Evolutionary conservation across 2,329 filamentous ascomycete species (phyloP).

Genomic region (Fusarium oxysporum): DNA sequence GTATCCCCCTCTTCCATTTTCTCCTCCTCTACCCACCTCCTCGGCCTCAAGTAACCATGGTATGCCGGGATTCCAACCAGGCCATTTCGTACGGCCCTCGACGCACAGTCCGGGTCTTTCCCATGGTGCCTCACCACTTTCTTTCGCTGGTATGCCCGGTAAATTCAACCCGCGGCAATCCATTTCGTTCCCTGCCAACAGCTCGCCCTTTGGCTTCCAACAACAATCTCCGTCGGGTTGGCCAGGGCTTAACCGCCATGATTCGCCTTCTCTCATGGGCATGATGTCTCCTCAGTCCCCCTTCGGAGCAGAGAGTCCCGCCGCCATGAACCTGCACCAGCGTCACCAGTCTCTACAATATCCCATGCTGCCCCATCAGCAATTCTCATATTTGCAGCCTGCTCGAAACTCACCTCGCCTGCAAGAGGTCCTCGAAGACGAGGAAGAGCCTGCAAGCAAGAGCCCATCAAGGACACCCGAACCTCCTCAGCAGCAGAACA

Average conservation of each 20-base stretch:
- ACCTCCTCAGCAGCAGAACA: constrained; percentile 57
- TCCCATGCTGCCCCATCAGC: constrained; percentile 66
- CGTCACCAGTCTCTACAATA: constrained; percentile 71
- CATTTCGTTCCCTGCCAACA: constrained; percentile 71
- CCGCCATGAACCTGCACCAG: constrained; percentile 61
- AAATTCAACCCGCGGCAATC: constrained; percentile 79
- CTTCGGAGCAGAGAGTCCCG: constrained; percentile 65
- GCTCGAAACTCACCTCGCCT: constrained; percentile 70
- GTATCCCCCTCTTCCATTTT: constrained; percentile 82
- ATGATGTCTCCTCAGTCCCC: constrained; percentile 75
- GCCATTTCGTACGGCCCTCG: constrained; percentile 69
- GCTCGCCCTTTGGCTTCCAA: constrained; percentile 75
- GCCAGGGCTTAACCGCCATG: constrained; percentile 65
- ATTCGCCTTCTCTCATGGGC: constrained; percentile 72
- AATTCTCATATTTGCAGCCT: constrained; percentile 66
- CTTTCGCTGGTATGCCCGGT: constrained; percentile 69
- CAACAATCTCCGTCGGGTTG: constrained; percentile 70
- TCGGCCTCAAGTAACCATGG: constrained; percentile 79
- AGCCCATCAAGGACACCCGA: constrained; percentile 67
- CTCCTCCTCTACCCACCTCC: constrained; percentile 82
- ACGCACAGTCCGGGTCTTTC: constrained; percentile 72
- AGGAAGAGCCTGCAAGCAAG: constrained; percentile 69
- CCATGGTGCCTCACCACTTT: constrained; percentile 78
- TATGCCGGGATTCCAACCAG: constrained; percentile 66
- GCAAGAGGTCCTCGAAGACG: constrained; percentile 79